A percentile compares a stretch with the other conserved stretches of the same genome.
Evolutionary conservation across 1,284 basidiomycete species (phyloP).

Genomic region (Ustilago bromivora): DNA sequence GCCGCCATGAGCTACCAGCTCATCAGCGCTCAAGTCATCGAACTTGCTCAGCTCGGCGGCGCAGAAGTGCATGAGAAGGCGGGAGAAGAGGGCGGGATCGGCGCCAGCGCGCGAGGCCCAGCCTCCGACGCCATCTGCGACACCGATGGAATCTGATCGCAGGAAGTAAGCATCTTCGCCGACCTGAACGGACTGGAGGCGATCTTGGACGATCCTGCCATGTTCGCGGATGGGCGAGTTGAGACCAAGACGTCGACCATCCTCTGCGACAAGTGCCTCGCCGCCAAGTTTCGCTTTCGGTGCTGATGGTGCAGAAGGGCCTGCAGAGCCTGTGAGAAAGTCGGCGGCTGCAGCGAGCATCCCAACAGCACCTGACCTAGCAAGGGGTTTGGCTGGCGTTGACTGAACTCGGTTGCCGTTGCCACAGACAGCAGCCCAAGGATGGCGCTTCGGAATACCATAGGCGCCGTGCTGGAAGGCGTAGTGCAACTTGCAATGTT

Average conservation of each 20-base stretch:
- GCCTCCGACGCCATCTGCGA: slow-evolving; percentile 89
- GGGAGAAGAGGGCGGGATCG: slow-evolving; percentile 81
- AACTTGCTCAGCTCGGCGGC: slow-evolving; percentile 72
- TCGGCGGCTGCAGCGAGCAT: slow-evolving; percentile 66
- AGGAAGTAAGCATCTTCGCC: slow-evolving; percentile 90
- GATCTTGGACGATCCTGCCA: slow-evolving; percentile 63
- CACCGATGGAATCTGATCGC: slow-evolving; percentile 82
- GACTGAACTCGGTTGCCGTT: slow-evolving; percentile 58
- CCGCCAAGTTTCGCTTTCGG: slow-evolving; percentile 40
- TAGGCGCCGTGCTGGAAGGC: slow-evolving; percentile 70
- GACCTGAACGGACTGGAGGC: slow-evolving; percentile 76
- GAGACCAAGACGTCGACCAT: slow-evolving; percentile 49
- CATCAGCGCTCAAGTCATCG: slow-evolving; percentile 36
- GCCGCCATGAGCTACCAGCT: slow-evolving; percentile 51
- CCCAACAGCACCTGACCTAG: slow-evolving; percentile 51
- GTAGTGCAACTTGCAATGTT: slow-evolving; percentile 40
- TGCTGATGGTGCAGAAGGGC: slow-evolving; percentile 19
- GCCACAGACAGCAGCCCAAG: slow-evolving; percentile 52
- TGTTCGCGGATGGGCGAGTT: slow-evolving; percentile 63
- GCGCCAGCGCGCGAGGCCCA: slow-evolving; percentile 76
- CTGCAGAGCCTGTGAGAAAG: slow-evolving; percentile 50
- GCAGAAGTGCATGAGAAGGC: slow-evolving; percentile 87
- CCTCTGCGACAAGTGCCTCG: slow-evolving; percentile 23
- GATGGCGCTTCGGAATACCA: slow-evolving; percentile 71
- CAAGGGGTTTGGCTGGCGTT: slow-evolving; percentile 23